phyloP scores from a whole-genome alignment of 2,329 filamentous ascomycete species.

The Colletotrichum endophyticum region DNA sequence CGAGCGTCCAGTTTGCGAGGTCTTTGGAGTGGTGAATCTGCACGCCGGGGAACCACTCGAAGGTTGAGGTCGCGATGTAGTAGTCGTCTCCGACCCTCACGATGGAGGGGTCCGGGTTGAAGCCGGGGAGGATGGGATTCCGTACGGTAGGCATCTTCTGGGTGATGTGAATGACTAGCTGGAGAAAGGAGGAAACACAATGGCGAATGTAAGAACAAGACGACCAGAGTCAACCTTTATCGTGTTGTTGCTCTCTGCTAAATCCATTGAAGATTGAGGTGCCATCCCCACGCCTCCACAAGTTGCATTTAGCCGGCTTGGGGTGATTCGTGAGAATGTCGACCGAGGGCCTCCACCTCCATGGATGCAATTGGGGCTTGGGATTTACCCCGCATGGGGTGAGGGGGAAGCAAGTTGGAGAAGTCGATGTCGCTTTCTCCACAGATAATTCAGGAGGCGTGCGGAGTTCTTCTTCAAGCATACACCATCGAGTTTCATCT shows the following conservation, averaged over 20 bases:
- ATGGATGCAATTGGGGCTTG: background rate
- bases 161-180: background rate
- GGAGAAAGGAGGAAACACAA: background rate
- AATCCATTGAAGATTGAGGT: background rate
- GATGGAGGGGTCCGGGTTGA: conserved; percentile 61
- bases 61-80: conserved; percentile 61
- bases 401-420: background rate
- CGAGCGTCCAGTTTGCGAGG: conserved; percentile 57
- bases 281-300: conserved; percentile 14
- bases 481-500: background rate
- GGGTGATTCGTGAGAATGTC: conserved; percentile 13
- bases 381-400: conserved; percentile 6
- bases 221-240: background rate
- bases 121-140: conserved; percentile 62
- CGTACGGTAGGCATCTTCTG: conserved; percentile 50
- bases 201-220: accelerated
- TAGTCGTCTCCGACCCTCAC: conserved; percentile 56
- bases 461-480: background rate
- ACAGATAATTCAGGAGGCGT: background rate
- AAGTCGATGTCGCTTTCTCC: background rate
- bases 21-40: conserved; percentile 60
- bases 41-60: conserved; percentile 61
- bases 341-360: conserved; percentile 1
- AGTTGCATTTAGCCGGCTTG: conserved; percentile 14
- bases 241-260: background rate